Percentiles rank a stretch among this genome's conserved stretches.
Evolutionary conservation across 768 basidiomycete species (phyloP).

Genomic region (Rickenella mellea): DNA sequence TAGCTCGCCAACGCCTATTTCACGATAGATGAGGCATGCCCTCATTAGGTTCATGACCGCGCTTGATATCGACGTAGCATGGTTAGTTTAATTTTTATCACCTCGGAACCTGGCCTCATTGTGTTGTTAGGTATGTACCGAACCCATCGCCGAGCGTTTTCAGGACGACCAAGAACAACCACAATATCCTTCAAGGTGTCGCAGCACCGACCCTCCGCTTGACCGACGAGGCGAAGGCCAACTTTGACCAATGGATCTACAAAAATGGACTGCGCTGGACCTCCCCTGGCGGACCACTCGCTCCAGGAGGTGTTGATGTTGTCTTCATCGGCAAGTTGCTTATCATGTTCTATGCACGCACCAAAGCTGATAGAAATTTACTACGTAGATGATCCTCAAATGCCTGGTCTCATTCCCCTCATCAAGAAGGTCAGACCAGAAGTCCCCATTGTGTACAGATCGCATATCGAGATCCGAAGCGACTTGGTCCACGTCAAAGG

Average conservation of each 20-base stretch:
- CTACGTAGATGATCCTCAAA: constrained; percentile 72
- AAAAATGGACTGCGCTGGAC: constrained; percentile 89
- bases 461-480: constrained; percentile 87
- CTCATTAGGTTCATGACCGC: constrained; percentile 76
- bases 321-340: constrained; percentile 67
- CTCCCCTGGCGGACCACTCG: constrained; percentile 74
- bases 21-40: constrained; percentile 79
- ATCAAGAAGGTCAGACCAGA: constrained; percentile 80
- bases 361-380: constrained; percentile 8
- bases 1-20: background rate
- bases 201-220: constrained; percentile 71
- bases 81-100: constrained; percentile 39
- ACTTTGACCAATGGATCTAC: constrained; percentile 80
- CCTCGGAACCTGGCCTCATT: constrained; percentile 4
- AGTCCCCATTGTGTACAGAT: constrained; percentile 85
- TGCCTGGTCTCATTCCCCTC: constrained; percentile 89
- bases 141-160: constrained; percentile 86
- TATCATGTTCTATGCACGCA: background rate
- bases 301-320: constrained; percentile 75
- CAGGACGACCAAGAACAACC: constrained; percentile 92
- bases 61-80: constrained; percentile 74
- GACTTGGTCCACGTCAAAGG: constrained; percentile 75
- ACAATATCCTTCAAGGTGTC: constrained; percentile 92
- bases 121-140: constrained; percentile 62
- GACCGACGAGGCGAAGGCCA: constrained; percentile 67